Conservation (phyloP, 148 eudicot genomes). For the Diospyros kaki region DNA sequence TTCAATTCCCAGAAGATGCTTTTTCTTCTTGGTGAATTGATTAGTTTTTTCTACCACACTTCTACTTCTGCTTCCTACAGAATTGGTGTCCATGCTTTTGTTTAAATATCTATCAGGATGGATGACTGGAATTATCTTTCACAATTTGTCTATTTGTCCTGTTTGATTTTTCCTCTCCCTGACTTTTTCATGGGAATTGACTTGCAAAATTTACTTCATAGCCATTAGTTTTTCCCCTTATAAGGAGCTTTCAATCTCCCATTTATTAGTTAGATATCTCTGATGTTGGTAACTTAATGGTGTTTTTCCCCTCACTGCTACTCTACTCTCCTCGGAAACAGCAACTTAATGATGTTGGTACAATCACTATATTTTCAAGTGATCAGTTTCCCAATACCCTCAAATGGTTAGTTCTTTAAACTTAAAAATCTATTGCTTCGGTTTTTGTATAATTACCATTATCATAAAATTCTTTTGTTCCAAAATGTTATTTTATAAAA, state of each 20-base stretch:
- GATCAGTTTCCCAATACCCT: not conserved
- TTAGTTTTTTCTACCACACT: not conserved
- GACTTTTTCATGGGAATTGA: no score
- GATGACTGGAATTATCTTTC: not conserved
- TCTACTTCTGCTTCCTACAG: not conserved
- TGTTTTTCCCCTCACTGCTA: not conserved
- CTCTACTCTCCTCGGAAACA: not conserved
- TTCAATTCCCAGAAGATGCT: not conserved
- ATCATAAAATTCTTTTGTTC: no score
- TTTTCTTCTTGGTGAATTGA: not conserved
- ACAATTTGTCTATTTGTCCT: slow-evolving; percentile 1
- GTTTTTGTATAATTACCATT: no score
- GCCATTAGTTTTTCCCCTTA: not conserved
- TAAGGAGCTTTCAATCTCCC: not conserved
- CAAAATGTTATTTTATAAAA: no score
- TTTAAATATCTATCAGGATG: not conserved
- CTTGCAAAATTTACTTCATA: not conserved
- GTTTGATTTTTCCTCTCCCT: not conserved
- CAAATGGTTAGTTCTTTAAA: no score
- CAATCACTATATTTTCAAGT: not conserved
- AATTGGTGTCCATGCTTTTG: not conserved
- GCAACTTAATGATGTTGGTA: not conserved
- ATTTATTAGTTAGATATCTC: not conserved
- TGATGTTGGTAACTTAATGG: no score
- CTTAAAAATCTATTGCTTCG: no score